These are phyloP conservation scores for Paramecium pentaurelia DNA, from an alignment of 73 alveolate species.

Conservation along the genomic window DNA sequence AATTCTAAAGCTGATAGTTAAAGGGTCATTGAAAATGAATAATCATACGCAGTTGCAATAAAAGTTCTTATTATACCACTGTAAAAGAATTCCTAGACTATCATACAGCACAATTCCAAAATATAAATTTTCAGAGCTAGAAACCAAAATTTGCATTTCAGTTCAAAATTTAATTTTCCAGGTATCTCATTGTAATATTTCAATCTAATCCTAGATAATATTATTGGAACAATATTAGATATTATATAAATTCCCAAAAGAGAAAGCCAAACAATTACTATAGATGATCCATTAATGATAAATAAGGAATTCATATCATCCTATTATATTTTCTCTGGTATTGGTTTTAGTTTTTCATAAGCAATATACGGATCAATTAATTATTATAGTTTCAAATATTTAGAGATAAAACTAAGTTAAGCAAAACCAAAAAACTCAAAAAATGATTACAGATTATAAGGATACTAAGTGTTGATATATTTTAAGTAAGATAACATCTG, in stretches of 20 bases:
- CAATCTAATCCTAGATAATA: not conserved
- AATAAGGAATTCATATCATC: not conserved
- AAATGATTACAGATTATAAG: not conserved
- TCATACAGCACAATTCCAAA: not conserved
- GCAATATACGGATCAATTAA: not conserved
- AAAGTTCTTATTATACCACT: conserved; percentile 11
- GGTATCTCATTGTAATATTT: not conserved
- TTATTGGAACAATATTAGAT: not conserved
- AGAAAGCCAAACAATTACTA: not conserved
- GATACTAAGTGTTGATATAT: not conserved
- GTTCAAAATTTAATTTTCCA: not conserved
- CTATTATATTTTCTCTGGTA: not conserved
- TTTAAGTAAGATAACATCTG: not conserved
- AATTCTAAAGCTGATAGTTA: not conserved
- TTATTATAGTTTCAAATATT: not conserved
- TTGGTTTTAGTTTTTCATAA: not conserved
- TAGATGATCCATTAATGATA: not conserved
- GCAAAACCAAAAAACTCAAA: conserved; percentile 1
- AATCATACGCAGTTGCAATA: not conserved
- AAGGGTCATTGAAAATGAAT: not conserved
- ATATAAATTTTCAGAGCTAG: not conserved
- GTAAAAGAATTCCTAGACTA: not conserved
- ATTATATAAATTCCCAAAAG: not conserved
- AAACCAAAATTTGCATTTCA: not conserved
- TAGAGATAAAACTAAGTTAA: not conserved